A percentile compares a stretch with the other conserved stretches of the same genome.
Evolutionary conservation across 352 stramenopile genomes (phyloP).

Genomic region (Elongisporangium undulatum): DNA sequence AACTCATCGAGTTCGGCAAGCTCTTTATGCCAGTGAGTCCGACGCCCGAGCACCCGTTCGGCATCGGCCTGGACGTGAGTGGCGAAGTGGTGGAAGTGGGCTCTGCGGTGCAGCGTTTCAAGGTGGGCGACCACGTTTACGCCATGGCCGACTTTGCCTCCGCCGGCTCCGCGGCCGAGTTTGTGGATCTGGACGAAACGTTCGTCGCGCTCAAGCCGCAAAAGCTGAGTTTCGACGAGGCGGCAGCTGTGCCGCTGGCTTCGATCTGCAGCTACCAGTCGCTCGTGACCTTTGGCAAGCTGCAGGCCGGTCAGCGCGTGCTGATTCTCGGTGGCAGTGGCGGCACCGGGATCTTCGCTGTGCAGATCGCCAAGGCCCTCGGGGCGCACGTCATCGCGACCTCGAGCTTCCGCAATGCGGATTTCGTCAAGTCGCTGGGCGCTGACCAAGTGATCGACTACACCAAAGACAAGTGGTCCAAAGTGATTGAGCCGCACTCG

Average conservation of each 20-base stretch:
- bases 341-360: constrained; percentile 46
- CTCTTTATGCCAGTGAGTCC: constrained; percentile 13
- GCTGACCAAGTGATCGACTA: constrained; percentile 61
- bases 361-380: constrained; percentile 60
- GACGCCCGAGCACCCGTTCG: constrained; percentile 24
- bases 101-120: constrained; percentile 28
- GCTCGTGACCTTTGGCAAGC: constrained; percentile 25
- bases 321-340: constrained; percentile 59
- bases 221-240: constrained; percentile 46
- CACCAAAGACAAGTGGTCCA: constrained; percentile 25
- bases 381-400: constrained; percentile 48
- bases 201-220: constrained; percentile 45
- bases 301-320: constrained; percentile 22
- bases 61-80: constrained; percentile 59
- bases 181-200: constrained; percentile 26
- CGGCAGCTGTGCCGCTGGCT: constrained; percentile 39
- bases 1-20: constrained; percentile 9
- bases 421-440: constrained; percentile 40
- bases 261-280: constrained; percentile 60
- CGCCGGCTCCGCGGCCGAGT: constrained; percentile 55
- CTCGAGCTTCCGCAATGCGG: constrained; percentile 15
- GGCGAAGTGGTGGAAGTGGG: constrained; percentile 58
- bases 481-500: constrained; percentile 19
- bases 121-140: constrained; percentile 63
- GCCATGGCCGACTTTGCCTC: constrained; percentile 28